Evolutionary conservation across 345 rosid genomes (phyloP).

Genomic region (Salix dunnii): DNA sequence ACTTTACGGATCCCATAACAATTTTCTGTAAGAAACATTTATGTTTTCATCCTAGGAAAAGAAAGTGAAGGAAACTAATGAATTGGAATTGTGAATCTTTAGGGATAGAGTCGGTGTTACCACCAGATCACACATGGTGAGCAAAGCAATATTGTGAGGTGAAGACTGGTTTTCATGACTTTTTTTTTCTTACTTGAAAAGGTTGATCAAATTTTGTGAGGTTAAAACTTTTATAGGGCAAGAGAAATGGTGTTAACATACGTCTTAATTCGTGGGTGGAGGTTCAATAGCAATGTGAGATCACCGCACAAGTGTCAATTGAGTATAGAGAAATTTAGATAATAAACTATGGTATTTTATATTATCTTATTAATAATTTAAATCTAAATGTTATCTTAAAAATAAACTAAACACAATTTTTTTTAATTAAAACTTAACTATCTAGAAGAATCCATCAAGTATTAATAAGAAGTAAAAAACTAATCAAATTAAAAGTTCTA

Average conservation of each 20-base stretch:
- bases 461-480: too few species aligned
- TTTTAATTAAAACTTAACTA: too few species aligned
- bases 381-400: too few species aligned
- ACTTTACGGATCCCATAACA: not conserved
- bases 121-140: not conserved
- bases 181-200: too few species aligned
- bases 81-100: not conserved
- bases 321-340: too few species aligned
- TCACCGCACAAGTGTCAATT: not conserved
- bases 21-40: too few species aligned
- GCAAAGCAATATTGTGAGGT: not conserved
- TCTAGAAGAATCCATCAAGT: too few species aligned
- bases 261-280: not conserved
- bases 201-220: not conserved
- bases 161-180: not conserved
- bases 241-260: not conserved
- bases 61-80: not conserved
- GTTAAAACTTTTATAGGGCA: not conserved
- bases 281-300: not conserved
- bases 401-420: too few species aligned
- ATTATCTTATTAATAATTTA: too few species aligned
- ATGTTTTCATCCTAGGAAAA: not conserved
- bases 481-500: too few species aligned
- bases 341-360: too few species aligned
- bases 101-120: not conserved